Conservation (phyloP, 2,329 filamentous ascomycete genomes). For the Immersiporthe knoxdaviesiana region DNA sequence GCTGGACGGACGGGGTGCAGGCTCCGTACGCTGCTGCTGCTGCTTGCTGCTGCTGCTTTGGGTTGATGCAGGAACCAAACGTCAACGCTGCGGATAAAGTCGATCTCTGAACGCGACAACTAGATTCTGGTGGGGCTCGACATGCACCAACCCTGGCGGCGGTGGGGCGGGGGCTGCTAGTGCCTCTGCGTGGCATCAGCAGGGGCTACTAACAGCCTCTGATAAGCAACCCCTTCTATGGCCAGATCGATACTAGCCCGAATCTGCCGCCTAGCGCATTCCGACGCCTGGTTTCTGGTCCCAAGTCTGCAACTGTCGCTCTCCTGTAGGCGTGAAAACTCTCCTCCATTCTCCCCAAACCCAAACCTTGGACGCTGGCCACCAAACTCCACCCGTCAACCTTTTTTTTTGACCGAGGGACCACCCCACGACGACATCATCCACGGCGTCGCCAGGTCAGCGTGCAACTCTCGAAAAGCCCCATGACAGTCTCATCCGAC, state of each 20-base stretch:
- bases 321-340: conserved; percentile 27
- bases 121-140: conserved; percentile 9
- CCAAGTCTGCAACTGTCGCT: conserved; percentile 13
- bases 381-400: conserved; percentile 21
- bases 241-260: conserved; percentile 25
- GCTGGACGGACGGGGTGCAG: neutral
- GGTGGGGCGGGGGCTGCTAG: neutral
- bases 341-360: conserved; percentile 33
- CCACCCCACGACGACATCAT: conserved; percentile 37
- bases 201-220: conserved; percentile 11
- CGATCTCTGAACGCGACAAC: conserved; percentile 7
- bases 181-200: neutral
- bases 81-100: conserved; percentile 5
- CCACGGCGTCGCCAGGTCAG: conserved; percentile 42
- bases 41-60: neutral
- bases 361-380: conserved; percentile 25
- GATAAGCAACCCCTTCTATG: conserved; percentile 11
- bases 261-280: conserved; percentile 18
- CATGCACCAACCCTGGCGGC: neutral
- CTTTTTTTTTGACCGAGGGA: conserved; percentile 39
- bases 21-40: neutral
- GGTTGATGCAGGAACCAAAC: conserved; percentile 10
- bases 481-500: conserved; percentile 22
- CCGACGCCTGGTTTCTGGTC: conserved; percentile 11
- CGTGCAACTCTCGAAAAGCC: conserved; percentile 24